Evolutionary conservation across 192 early-diverging fungal species (phyloP).

Genomic region (Coemansia guatemalensis): DNA sequence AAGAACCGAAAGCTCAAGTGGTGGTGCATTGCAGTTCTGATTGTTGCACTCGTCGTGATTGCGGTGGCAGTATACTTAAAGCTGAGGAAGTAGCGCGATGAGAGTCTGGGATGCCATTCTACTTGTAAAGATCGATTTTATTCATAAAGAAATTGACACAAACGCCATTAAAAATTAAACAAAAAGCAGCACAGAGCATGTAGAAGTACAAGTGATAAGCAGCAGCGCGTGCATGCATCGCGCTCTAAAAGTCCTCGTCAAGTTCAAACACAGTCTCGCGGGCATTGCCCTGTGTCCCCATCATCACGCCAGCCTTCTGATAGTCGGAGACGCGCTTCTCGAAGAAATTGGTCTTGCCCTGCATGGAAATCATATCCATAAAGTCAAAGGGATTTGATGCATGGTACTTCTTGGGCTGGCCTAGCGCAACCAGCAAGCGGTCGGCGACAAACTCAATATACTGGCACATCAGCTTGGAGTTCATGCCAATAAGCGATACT

Average conservation of each 20-base stretch:
- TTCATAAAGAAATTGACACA: background rate
- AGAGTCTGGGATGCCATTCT: background rate
- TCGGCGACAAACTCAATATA: conserved; percentile 99
- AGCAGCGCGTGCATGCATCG: background rate
- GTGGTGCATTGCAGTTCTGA: conserved; percentile 13
- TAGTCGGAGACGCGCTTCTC: conserved; percentile 97
- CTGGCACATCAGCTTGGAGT: conserved; percentile 87
- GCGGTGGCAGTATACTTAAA: conserved; percentile 25
- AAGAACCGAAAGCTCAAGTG: conserved; percentile 27
- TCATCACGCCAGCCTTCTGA: conserved; percentile 90
- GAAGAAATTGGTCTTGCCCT: conserved; percentile 99
- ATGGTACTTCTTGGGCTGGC: conserved; percentile 81
- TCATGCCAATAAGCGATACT: conserved; percentile 96
- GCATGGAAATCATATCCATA: conserved; percentile 97
- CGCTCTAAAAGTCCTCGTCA: conserved; percentile 74
- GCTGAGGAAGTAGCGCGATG: conserved; percentile 1
- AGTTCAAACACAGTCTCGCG: conserved; percentile 72
- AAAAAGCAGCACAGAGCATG: background rate
- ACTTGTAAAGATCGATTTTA: background rate
- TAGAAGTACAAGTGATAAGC: conserved; percentile 1
- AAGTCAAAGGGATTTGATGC: conserved; percentile 96
- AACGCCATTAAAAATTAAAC: background rate
- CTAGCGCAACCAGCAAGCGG: conserved; percentile 85
- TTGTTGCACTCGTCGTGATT: conserved; percentile 49
- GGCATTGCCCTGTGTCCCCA: conserved; percentile 56